A percentile compares a stretch with the other conserved stretches of the same genome.
Conservation (phyloP, 306 rosid species). For the Prunus salicina region DNA sequence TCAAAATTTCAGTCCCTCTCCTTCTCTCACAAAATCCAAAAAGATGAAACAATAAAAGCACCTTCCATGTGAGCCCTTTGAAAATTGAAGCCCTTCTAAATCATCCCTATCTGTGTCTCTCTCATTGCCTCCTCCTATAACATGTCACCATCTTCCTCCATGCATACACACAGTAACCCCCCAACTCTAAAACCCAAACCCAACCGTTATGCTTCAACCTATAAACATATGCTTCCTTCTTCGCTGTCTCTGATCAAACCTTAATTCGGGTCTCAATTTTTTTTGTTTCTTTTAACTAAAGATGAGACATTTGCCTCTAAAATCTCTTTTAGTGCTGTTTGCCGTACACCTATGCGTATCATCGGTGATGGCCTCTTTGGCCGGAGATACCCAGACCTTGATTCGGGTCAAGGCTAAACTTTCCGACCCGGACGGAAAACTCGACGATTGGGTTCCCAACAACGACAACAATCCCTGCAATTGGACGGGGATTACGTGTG, state of each 20-base stretch:
- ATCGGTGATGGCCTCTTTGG: constrained; percentile 10
- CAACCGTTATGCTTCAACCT: background rate
- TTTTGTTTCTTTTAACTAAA: background rate
- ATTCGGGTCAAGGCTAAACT: constrained; percentile 54
- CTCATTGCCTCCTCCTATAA: background rate
- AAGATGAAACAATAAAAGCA: background rate
- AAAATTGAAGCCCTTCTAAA: background rate
- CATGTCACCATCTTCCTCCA: constrained; percentile 12
- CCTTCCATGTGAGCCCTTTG: constrained; percentile 29
- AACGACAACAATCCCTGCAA: constrained; percentile 39
- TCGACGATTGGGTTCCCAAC: constrained; percentile 46
- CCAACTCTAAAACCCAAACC: too few species aligned
- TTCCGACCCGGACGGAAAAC: constrained; percentile 46
- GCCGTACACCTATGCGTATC: constrained; percentile 1
- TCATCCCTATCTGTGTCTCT: background rate
- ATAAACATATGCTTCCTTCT: background rate
- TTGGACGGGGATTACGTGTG: constrained; percentile 76
- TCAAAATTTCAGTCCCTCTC: too few species aligned
- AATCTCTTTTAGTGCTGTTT: constrained; percentile 1
- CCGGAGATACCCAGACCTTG: constrained; percentile 45
- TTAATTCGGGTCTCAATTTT: background rate
- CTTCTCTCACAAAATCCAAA: background rate
- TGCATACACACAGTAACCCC: too few species aligned
- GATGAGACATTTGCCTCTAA: constrained; percentile 31
- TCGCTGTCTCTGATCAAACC: background rate